These are phyloP conservation scores for Xylariales sp. DNA, from an alignment of 2,329 filamentous ascomycete genomes.

Conservation along the genomic window DNA sequence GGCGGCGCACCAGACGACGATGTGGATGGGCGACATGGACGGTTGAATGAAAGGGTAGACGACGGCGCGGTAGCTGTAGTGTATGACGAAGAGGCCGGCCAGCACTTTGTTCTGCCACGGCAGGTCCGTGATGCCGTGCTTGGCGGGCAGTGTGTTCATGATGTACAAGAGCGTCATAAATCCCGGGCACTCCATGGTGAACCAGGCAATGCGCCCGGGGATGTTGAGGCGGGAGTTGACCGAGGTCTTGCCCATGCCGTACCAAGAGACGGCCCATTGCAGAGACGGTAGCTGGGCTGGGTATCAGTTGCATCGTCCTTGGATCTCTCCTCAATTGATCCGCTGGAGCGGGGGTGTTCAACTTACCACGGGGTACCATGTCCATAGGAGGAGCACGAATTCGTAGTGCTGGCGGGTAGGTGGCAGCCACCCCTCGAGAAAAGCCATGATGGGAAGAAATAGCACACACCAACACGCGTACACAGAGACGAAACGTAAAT, in stretches of 20 bases:
- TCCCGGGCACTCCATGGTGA: constrained; percentile 80
- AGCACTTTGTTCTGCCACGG: constrained; percentile 78
- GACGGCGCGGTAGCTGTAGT: constrained; percentile 88
- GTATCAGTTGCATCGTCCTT: background rate
- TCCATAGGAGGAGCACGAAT: constrained; percentile 44
- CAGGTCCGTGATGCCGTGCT: constrained; percentile 53
- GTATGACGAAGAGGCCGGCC: constrained; percentile 68
- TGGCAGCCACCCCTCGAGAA: constrained; percentile 52
- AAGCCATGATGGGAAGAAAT: too few relatives aligned
- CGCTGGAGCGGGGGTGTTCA: background rate
- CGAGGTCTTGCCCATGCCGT: constrained; percentile 92
- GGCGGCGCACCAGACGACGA: constrained; percentile 60
- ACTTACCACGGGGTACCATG: constrained; percentile 50
- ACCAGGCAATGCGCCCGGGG: constrained; percentile 85
- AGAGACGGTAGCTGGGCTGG: constrained; percentile 57
- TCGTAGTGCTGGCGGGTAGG: constrained; percentile 56
- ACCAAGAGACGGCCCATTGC: constrained; percentile 77
- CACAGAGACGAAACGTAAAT: too few relatives aligned
- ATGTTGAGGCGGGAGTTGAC: constrained; percentile 71
- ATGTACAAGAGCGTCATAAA: constrained; percentile 76
- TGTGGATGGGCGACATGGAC: constrained; percentile 87
- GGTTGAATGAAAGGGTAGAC: constrained; percentile 79
- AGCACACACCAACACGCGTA: too few relatives aligned
- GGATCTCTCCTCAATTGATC: background rate
- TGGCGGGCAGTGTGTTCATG: constrained; percentile 62